Evolutionary conservation across 2,329 filamentous ascomycete species (phyloP).

Genomic region (Stachybotrys echinatus): DNA sequence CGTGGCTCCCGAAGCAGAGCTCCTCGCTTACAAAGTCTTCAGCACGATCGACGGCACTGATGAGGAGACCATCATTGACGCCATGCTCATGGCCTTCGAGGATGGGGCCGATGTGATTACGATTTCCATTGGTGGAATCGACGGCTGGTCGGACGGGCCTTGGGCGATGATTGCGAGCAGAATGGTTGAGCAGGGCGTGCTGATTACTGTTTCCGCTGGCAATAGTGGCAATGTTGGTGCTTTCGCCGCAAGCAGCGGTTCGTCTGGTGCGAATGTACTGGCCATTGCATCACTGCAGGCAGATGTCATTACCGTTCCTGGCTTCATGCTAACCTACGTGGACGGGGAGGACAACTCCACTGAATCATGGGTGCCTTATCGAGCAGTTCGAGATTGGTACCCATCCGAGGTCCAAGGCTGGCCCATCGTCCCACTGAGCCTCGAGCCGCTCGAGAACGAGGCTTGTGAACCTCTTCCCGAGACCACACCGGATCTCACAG

Average conservation of each 20-base stretch:
- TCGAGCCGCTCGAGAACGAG: constrained; percentile 8
- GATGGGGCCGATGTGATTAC: constrained; percentile 33
- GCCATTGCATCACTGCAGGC: neutral
- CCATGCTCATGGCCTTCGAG: constrained; percentile 32
- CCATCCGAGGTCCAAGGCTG: neutral
- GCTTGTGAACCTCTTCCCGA: constrained; percentile 18
- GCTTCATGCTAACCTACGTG: neutral
- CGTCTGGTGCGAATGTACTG: neutral
- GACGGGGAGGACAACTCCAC: neutral
- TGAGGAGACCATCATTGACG: constrained; percentile 32
- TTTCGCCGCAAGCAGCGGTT: constrained; percentile 27
- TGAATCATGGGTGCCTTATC: neutral
- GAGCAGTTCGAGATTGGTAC: neutral
- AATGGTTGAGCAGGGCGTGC: constrained; percentile 36
- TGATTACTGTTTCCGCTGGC: constrained; percentile 34
- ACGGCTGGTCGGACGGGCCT: constrained; percentile 21
- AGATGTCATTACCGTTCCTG: neutral
- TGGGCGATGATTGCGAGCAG: constrained; percentile 32
- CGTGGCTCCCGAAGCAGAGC: constrained; percentile 30
- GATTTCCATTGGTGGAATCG: constrained; percentile 24
- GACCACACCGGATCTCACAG: constrained; percentile 13
- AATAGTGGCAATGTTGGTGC: constrained; percentile 37
- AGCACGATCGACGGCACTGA: constrained; percentile 22
- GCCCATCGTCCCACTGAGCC: neutral
- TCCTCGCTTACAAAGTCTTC: constrained; percentile 33